Conservation (phyloP, 768 basidiomycete genomes). For the Leccinellum luteum region DNA sequence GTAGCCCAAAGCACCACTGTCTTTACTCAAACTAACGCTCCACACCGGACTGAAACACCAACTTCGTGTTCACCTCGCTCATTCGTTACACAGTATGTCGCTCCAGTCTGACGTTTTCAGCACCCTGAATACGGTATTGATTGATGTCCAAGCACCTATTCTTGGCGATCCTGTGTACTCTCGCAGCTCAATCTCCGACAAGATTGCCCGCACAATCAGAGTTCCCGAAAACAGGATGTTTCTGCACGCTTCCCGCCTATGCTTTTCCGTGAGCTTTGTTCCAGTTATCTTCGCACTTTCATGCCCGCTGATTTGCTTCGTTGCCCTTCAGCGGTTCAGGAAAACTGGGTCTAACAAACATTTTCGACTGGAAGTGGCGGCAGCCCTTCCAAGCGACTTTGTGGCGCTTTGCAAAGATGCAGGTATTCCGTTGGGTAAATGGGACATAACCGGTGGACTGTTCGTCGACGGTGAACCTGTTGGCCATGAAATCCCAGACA, state of each 20-base stretch:
- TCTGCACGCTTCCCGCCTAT: constrained; percentile 58
- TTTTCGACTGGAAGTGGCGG: constrained; percentile 50
- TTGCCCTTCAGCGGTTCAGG: constrained; percentile 44
- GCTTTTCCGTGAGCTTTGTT: constrained; percentile 46
- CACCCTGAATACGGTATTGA: constrained; percentile 11
- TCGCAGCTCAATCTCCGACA: constrained; percentile 32
- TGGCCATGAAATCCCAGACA: constrained; percentile 34
- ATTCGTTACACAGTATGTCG: constrained; percentile 44
- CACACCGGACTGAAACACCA: constrained; percentile 70
- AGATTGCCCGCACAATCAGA: constrained; percentile 23
- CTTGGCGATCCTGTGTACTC: constrained; percentile 60
- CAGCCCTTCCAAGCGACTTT: constrained; percentile 61
- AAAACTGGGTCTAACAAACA: constrained; percentile 43
- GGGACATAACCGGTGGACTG: constrained; percentile 44
- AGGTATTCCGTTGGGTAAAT: constrained; percentile 39
- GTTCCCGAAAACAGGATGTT: constrained; percentile 52
- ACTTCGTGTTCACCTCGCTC: constrained; percentile 62
- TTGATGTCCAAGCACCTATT: constrained; percentile 52
- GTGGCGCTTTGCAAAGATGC: constrained; percentile 45
- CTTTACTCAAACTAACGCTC: constrained; percentile 54
- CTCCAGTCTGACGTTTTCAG: background rate
- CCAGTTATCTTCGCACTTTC: background rate
- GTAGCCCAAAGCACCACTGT: constrained; percentile 45
- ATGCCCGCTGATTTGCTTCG: background rate
- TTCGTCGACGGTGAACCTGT: constrained; percentile 43